A percentile compares a stretch with the other conserved stretches of the same genome.
phyloP scores from a whole-genome alignment of 2,329 filamentous ascomycete species.

The Botrytis hyacinthi region DNA sequence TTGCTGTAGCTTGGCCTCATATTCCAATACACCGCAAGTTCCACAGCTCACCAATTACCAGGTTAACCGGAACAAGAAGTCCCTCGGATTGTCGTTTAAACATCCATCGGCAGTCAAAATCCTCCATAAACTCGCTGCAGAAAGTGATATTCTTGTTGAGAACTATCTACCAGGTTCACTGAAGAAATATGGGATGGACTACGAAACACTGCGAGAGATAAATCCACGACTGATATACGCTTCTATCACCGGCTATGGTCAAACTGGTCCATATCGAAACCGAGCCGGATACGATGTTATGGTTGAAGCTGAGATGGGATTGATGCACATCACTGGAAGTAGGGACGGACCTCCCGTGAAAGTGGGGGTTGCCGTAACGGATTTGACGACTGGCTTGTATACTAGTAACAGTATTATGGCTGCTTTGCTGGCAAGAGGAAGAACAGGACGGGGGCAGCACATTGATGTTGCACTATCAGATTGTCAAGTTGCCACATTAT shows the following conservation, averaged over 20 bases:
- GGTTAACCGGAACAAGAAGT: constrained; percentile 98
- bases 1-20: constrained; percentile 58
- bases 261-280: constrained; percentile 84
- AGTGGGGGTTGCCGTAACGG: constrained; percentile 94
- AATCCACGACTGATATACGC: constrained; percentile 90
- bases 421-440: constrained; percentile 72
- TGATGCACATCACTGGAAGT: constrained; percentile 97
- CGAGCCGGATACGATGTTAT: constrained; percentile 97
- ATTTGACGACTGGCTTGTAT: constrained; percentile 92
- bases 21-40: not conserved
- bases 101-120: constrained; percentile 80
- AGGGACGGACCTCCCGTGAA: constrained; percentile 91
- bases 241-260: constrained; percentile 94
- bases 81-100: constrained; percentile 86
- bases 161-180: constrained; percentile 92
- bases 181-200: constrained; percentile 90
- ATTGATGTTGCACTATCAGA: constrained; percentile 90
- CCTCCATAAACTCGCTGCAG: constrained; percentile 76
- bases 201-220: constrained; percentile 72
- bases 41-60: constrained; percentile 40
- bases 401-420: constrained; percentile 96
- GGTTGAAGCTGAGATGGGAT: constrained; percentile 96
- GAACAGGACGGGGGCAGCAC: constrained; percentile 80
- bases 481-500: constrained; percentile 88
- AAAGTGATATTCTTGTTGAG: constrained; percentile 91